Percentiles rank a stretch among this genome's conserved stretches.
Evolutionary conservation across 257 asterid species (phyloP).

Genomic region (Ajuga chamaepitys): DNA sequence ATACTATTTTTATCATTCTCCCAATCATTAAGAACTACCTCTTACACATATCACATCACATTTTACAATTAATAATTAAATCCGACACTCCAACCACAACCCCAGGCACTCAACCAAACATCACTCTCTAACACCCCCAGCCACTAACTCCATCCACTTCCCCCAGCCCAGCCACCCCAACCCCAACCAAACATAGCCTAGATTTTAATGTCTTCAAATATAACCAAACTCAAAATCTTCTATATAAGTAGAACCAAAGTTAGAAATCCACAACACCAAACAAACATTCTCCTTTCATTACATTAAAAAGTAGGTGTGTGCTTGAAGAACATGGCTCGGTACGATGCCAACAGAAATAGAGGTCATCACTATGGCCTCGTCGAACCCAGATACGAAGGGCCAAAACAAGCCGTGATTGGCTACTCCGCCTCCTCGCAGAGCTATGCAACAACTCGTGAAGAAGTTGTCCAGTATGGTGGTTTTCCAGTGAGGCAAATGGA

Average conservation of each 20-base stretch:
- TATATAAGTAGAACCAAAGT: conserved; percentile 10
- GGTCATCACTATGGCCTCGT: background rate
- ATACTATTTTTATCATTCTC: no score
- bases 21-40: no score
- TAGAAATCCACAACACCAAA: background rate
- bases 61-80: no score
- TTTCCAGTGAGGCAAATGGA: background rate
- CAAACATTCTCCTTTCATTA: background rate
- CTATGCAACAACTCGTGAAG: background rate
- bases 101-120: no score
- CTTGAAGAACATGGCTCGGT: conserved; percentile 12
- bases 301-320: background rate
- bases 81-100: no score
- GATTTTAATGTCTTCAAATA: background rate
- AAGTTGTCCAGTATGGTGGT: background rate
- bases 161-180: no score
- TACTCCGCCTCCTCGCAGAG: conserved; percentile 11
- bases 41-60: no score
- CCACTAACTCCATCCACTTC: no score
- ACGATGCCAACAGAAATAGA: background rate
- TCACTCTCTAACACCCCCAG: no score
- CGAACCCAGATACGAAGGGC: background rate
- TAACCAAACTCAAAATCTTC: background rate
- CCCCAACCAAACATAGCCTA: no score
- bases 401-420: background rate